These are phyloP conservation scores for Claviceps capensis DNA, from an alignment of 2,329 filamentous ascomycete genomes.

Conservation along the genomic window DNA sequence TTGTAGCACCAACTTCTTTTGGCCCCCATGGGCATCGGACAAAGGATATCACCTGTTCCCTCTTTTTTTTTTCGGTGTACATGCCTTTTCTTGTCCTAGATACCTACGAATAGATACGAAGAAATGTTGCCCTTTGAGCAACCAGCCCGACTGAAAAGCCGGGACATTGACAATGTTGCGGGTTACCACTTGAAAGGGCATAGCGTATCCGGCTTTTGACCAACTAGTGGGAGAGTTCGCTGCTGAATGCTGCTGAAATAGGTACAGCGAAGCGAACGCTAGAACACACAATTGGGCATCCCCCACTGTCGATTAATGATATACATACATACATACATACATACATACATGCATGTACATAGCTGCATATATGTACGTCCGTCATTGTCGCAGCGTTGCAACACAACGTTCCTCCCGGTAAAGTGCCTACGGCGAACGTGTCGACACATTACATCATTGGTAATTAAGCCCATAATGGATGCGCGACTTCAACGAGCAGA, in stretches of 20 bases:
- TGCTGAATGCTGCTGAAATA: too few relatives aligned
- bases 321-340: too few relatives aligned
- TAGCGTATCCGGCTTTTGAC: too few relatives aligned
- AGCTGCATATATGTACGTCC: too few relatives aligned
- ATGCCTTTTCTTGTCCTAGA: not conserved
- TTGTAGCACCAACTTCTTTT: not conserved
- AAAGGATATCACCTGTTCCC: not conserved
- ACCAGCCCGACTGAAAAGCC: not conserved
- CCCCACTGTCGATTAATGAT: too few relatives aligned
- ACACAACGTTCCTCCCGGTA: too few relatives aligned
- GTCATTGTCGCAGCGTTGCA: too few relatives aligned
- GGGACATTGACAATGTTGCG: not conserved
- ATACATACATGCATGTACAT: too few relatives aligned
- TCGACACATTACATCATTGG: not conserved
- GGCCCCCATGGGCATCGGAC: not conserved
- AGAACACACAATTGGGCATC: too few relatives aligned
- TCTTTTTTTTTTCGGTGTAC: not conserved
- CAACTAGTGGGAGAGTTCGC: too few relatives aligned
- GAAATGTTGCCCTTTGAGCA: not conserved
- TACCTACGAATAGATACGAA: not conserved
- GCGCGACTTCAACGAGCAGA: not conserved
- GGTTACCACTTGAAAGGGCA: too few relatives aligned
- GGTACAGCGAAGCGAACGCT: too few relatives aligned
- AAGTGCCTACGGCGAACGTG: not conserved
- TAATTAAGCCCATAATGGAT: not conserved